Conservation (phyloP, 768 basidiomycete species). For the Crassisporium funariophilum region DNA sequence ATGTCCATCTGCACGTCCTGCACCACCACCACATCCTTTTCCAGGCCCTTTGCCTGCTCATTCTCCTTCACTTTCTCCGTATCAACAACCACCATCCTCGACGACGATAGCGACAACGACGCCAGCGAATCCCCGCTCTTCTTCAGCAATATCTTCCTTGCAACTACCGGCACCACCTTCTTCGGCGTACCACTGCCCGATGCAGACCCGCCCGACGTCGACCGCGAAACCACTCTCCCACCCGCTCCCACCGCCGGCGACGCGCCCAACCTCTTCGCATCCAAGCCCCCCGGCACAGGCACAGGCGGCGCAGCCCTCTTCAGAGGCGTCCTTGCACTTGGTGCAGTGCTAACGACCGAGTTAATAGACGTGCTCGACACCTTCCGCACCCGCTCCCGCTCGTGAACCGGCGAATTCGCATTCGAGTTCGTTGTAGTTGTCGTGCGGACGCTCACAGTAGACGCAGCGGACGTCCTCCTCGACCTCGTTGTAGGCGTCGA, state of each 20-base stretch:
- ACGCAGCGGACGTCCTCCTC: conserved; percentile 34
- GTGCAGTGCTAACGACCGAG: conserved; percentile 26
- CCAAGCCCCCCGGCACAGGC: conserved; percentile 23
- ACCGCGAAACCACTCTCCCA: conserved; percentile 1
- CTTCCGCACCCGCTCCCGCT: conserved; percentile 24
- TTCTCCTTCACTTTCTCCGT: conserved; percentile 17
- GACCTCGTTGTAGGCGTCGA: conserved; percentile 27
- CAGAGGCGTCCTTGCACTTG: conserved; percentile 22
- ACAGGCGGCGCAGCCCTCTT: conserved; percentile 23
- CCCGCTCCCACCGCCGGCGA: conserved; percentile 23
- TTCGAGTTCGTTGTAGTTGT: conserved; percentile 11
- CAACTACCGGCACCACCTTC: conserved; percentile 22
- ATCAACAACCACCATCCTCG: background rate
- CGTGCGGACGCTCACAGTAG: conserved; percentile 24
- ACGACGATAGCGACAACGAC: background rate
- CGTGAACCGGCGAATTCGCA: conserved; percentile 16
- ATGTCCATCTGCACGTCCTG: background rate
- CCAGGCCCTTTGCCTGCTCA: background rate
- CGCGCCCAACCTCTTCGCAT: conserved; percentile 33
- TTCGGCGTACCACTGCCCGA: conserved; percentile 8
- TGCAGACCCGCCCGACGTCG: background rate
- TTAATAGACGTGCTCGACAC: conserved; percentile 27
- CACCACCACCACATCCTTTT: background rate
- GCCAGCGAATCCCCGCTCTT: conserved; percentile 15
- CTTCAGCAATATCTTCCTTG: too few species aligned